phyloP scores from a whole-genome alignment of 257 asterid genomes.

The Nyctanthes arbortristis region DNA sequence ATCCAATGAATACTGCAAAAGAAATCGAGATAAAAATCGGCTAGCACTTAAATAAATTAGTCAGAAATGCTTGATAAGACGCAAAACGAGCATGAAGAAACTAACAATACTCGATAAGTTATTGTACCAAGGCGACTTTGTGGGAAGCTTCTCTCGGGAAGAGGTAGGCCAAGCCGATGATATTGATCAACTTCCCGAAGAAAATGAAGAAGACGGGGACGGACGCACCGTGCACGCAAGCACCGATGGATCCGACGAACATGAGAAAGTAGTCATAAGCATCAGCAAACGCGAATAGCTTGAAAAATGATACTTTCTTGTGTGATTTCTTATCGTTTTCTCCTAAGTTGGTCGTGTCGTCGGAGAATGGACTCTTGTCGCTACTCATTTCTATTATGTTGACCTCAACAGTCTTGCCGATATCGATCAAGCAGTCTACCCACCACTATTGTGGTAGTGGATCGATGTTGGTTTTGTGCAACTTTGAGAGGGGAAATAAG shows the following conservation, averaged over 20 bases:
- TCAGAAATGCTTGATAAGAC: no score
- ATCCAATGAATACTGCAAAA: conserved; percentile 87
- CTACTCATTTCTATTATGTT: conserved; percentile 5
- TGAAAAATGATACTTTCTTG: conserved; percentile 43
- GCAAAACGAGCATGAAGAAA: background rate
- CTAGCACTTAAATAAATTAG: background rate
- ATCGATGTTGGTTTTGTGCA: no score
- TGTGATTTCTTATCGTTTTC: background rate
- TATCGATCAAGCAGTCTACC: no score
- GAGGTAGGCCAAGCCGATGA: conserved; percentile 85
- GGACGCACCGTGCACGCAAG: conserved; percentile 93
- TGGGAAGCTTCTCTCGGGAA: conserved; percentile 84
- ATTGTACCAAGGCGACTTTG: conserved; percentile 73
- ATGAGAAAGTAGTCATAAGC: conserved; percentile 68
- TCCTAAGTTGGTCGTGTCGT: conserved; percentile 18
- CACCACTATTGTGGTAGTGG: no score
- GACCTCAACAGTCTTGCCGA: no score
- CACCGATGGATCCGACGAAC: conserved; percentile 76
- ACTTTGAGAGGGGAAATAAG: no score
- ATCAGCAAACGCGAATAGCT: conserved; percentile 77
- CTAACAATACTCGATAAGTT: conserved; percentile 36
- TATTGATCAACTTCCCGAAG: conserved; percentile 83
- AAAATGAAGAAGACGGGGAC: conserved; percentile 95
- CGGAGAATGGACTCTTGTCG: conserved; percentile 1
- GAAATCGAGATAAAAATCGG: background rate